These are phyloP conservation scores for Leptographium wingfieldii DNA, from an alignment of 2,329 filamentous ascomycete genomes.

Conservation along the genomic window DNA sequence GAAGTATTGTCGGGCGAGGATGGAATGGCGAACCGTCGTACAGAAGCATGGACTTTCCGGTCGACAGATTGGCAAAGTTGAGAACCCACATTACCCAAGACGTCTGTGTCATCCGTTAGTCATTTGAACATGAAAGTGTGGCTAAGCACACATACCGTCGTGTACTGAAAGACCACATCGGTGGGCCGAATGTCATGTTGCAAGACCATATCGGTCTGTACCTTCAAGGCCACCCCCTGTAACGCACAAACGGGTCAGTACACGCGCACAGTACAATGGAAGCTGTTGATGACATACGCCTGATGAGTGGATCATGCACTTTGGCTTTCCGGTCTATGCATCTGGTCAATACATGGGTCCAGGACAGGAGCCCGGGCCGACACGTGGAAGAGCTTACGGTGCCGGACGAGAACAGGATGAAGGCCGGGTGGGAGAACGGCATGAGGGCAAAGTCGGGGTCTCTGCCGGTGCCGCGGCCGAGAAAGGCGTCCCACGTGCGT, in stretches of 20 bases:
- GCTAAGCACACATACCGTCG: conserved; percentile 3
- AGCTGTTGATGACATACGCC: neutral
- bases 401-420: conserved; percentile 6
- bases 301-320: conserved; percentile 6
- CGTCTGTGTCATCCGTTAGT: neutral
- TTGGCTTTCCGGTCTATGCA: conserved; percentile 4
- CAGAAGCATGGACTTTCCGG: conserved; percentile 8
- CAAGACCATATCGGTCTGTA: conserved; percentile 7
- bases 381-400: neutral
- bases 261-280: neutral
- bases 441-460: neutral
- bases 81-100: conserved; percentile 11
- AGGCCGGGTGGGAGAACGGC: conserved; percentile 5
- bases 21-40: conserved; percentile 13
- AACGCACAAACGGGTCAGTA: neutral
- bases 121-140: neutral
- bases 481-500: neutral
- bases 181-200: conserved; percentile 5
- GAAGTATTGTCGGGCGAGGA: conserved; percentile 3
- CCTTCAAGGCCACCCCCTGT: conserved; percentile 6
- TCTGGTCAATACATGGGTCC: no score
- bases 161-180: conserved; percentile 9
- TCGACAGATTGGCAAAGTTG: conserved; percentile 7
- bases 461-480: neutral
- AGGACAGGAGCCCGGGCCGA: no score